Base-by-base conservation (phyloP, 352 stramenopile genomes). In the Globisporangium spiculum region DNA sequence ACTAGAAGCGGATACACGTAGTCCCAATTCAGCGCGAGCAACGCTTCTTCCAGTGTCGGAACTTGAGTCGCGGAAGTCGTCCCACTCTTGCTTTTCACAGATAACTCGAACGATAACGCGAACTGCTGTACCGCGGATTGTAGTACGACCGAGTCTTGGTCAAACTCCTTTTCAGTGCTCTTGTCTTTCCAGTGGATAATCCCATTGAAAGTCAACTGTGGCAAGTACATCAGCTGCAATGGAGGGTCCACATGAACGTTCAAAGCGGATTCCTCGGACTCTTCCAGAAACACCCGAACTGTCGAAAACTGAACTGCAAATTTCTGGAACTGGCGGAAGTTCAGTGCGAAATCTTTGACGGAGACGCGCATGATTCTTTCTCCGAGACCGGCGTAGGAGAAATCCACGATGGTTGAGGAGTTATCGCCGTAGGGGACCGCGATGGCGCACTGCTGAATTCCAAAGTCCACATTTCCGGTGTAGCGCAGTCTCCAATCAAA, bases 21-120 rank as follows among this genome's bases (percentile, higher is more conserved):
- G 53, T 93, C 85, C 85, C 85, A 93, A 44, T 91, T 87, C 24
- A 92, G 65, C 24, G 75, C 70, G 1, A 90, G 12, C 4, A 93
- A 70, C 4, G 77, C 69, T 63, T 93, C 80, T 18, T 80, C 74
- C 3, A 57, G 53, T 3, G 73, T 68, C 14, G 84, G 84, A 16
- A 90, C 76, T n/a, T 80, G 64, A 34, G 50, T 48, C n/a, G 73
- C 70, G 20, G 56, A 63, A 7, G 66, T 54, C 14, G 52, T 59
- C 1, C 57, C 46, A 1, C 66, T 26, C 6, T 63, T 78, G 10
- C 77, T 70, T 65, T 75, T 74, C 8, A 93, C 48, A 14, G 73
- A 56, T 10, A 91, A 67, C 59, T 93, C 81, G 8, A 84, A 69
- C 1, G 83, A 89, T 16, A 93, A 53, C 0, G 77, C 78, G 55